These are phyloP conservation scores for Fragaria iinumae DNA, from an alignment of 306 rosid genomes.

Conservation along the genomic window DNA sequence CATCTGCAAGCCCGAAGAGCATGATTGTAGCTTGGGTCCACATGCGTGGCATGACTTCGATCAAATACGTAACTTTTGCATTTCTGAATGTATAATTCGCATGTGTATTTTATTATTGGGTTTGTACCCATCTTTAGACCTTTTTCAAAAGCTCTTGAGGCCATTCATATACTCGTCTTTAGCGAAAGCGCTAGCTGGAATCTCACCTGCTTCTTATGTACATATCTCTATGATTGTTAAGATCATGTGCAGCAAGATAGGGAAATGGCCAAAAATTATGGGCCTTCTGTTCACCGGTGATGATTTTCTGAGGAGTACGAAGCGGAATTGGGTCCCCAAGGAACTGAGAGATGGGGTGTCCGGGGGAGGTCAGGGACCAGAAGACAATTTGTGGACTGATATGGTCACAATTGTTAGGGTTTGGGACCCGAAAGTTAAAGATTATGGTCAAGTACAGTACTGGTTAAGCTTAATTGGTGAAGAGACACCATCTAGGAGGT, in stretches of 20 bases:
- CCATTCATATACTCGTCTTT: no score
- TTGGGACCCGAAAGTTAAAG: constrained; percentile 33
- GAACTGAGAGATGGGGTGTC: background rate
- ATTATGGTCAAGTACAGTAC: constrained; percentile 1
- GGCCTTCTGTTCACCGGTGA: no score
- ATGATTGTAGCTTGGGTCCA: no score
- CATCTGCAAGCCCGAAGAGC: no score
- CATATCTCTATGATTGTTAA: background rate
- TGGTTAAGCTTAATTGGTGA: constrained; percentile 8
- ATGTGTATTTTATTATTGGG: no score
- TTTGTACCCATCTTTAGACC: no score
- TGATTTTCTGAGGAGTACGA: no score
- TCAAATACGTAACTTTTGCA: no score
- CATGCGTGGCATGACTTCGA: no score
- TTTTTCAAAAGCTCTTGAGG: no score
- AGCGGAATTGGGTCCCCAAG: background rate
- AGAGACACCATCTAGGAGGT: constrained; percentile 24
- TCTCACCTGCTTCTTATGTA: background rate
- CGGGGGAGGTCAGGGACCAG: constrained; percentile 27
- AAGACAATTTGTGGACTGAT: constrained; percentile 17
- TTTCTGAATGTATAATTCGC: no score
- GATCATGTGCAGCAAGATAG: background rate
- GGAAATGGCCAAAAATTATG: background rate
- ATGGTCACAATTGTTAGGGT: constrained; percentile 9
- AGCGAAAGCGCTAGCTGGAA: background rate